Base-by-base conservation (phyloP, 2,329 filamentous ascomycete species). In the Berkeleyomyces rouxiae region DNA sequence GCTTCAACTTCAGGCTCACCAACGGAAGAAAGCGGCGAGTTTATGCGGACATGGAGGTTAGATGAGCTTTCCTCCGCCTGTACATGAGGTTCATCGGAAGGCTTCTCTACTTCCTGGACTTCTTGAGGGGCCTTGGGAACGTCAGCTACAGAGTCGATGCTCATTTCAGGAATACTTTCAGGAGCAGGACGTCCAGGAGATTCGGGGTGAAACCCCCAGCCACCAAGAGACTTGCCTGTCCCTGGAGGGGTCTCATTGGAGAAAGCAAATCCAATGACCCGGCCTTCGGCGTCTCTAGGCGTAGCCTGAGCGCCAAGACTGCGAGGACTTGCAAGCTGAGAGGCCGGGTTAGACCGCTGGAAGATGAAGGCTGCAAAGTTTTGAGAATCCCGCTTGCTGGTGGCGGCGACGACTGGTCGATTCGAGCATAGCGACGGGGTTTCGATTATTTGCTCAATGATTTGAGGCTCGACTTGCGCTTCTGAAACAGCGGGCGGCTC, bases 331-430 rank as follows among this genome's bases (percentile, higher is more conserved):
- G 75, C 69, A 58, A 82, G 68, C 0, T 76, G 74, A 6, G 80
- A 83, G 11, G 72, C 70, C 6, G 79, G 76, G 13, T 78, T 76
- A 3, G 81, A 82, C 58, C 78, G 73, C 67, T 82, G 77, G 63
- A 83, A 83, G 7, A 77, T 75, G 65, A 83, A 83, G 2, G 80
- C 80, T 4, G 80, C 77, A 69, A 83, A 84, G 65, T 82, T 83
- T 66, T 83, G 79, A 7, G 58, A 61, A 37, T 64, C 65, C 44
- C 23, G 40, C 23, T 57, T 63, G 5, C 9, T 23, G 10, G 46
- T 10, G 10, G 61, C 37, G 10, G 60, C 10, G 23, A 31, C 16
- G 31, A 36, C 42, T n/a, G 6, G 11, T 55, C 51, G 60, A 39
- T 16, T 40, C 9, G 16, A n/a, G 42, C 47, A 23, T 36, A 37